These are phyloP conservation scores for Shiraia sp. DNA, from an alignment of 2,329 filamentous ascomycete species.

Conservation along the genomic window DNA sequence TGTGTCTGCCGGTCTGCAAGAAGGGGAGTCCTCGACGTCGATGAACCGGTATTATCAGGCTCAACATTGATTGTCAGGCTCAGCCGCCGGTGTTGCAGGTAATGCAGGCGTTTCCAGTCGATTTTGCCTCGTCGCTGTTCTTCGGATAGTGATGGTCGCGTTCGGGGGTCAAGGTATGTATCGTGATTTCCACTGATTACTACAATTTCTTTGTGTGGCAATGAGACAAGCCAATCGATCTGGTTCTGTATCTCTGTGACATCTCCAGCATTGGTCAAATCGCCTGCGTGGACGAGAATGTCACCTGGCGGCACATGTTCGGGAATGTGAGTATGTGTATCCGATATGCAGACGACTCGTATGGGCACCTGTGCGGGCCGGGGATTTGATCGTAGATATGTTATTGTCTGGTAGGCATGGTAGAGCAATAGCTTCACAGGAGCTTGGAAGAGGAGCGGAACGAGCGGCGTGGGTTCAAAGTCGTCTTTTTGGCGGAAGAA, in stretches of 20 bases:
- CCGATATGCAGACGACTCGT: constrained; percentile 83
- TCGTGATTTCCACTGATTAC: constrained; percentile 90
- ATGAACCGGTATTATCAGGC: constrained; percentile 6
- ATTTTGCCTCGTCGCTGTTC: constrained; percentile 62
- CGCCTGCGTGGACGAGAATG: constrained; percentile 86
- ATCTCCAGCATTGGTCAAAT: constrained; percentile 76
- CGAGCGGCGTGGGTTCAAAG: constrained; percentile 54
- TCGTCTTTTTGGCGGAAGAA: constrained; percentile 29
- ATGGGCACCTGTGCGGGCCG: constrained; percentile 63
- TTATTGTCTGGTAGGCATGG: constrained; percentile 66
- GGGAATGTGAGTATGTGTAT: constrained; percentile 74
- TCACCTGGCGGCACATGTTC: constrained; percentile 73
- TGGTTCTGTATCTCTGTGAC: constrained; percentile 76
- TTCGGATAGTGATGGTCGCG: constrained; percentile 53
- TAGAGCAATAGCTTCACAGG: constrained; percentile 68
- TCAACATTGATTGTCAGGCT: constrained; percentile 57
- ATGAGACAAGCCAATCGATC: constrained; percentile 76
- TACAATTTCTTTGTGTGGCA: constrained; percentile 80
- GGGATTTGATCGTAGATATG: constrained; percentile 69
- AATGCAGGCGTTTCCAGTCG: constrained; percentile 70
- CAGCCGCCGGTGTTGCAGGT: constrained; percentile 71
- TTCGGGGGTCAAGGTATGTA: constrained; percentile 74
- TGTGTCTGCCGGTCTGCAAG: constrained; percentile 18
- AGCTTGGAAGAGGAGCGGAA: constrained; percentile 67
- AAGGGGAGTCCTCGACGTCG: constrained; percentile 20